Percentiles rank a stretch among this genome's conserved stretches.
Evolutionary conservation across 331 rosid species (phyloP).

Genomic region (Saraca asoca): DNA sequence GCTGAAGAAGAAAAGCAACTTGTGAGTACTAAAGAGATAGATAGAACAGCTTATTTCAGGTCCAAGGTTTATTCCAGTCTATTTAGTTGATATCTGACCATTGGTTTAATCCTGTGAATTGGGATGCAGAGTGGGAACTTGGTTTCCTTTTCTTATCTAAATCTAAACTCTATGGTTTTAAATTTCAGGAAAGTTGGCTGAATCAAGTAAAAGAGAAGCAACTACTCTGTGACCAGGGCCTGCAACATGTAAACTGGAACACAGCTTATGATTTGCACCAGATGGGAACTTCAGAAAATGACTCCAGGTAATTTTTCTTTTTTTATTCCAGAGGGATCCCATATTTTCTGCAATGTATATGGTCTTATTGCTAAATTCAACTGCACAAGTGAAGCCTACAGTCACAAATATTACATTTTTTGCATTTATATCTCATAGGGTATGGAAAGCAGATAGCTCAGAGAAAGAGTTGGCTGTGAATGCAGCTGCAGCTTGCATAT

Average conservation of each 20-base stretch:
- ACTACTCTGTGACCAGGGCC: slow-evolving; percentile 72
- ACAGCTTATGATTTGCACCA: slow-evolving; percentile 47
- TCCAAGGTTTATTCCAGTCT: neutral
- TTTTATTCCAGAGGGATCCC: neutral
- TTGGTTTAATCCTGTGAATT: slow-evolving; percentile 13
- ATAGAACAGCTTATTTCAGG: slow-evolving; percentile 1
- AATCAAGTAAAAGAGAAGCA: slow-evolving; percentile 91
- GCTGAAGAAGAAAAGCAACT: slow-evolving; percentile 92
- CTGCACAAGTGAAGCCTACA: neutral
- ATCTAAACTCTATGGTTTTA: slow-evolving; percentile 29
- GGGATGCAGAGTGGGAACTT: neutral
- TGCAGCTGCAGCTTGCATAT: slow-evolving; percentile 97
- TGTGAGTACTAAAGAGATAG: slow-evolving; percentile 47
- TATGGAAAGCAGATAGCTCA: slow-evolving; percentile 47
- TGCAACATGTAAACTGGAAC: slow-evolving; percentile 58
- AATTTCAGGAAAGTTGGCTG: slow-evolving; percentile 87
- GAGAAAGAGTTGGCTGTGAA: slow-evolving; percentile 81
- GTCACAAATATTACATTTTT: slow-evolving; percentile 12
- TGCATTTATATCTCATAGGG: slow-evolving; percentile 40
- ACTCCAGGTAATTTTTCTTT: slow-evolving; percentile 53
- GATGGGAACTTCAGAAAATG: slow-evolving; percentile 54
- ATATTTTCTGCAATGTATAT: slow-evolving; percentile 10
- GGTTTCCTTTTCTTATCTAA: slow-evolving; percentile 24
- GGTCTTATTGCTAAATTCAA: neutral
- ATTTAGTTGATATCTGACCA: slow-evolving; percentile 3